Conservation (phyloP, 345 rosid species). For the Syzygium jambos region DNA sequence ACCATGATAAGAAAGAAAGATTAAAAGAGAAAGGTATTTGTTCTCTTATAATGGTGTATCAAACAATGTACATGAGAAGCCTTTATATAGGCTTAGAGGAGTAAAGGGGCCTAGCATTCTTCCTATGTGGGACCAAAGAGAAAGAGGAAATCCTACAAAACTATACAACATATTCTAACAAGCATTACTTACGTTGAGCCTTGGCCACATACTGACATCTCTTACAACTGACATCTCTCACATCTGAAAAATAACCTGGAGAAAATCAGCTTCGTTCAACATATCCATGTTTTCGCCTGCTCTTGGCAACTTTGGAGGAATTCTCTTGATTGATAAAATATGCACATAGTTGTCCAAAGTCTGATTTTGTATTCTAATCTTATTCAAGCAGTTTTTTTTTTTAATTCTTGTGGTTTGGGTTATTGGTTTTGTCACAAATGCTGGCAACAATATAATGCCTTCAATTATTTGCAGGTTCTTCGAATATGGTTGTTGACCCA, state of each 20-base stretch:
- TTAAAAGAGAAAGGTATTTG: too few relatives aligned
- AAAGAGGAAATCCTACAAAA: too few relatives aligned
- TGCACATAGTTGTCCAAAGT: neutral
- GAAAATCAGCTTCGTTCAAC: neutral
- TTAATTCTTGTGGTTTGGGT: neutral
- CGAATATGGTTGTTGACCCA: constrained; percentile 63
- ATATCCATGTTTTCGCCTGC: neutral
- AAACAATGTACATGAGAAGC: too few relatives aligned
- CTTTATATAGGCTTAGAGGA: too few relatives aligned
- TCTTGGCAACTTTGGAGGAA: neutral
- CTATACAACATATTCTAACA: too few relatives aligned
- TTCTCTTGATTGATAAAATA: neutral
- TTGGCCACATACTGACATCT: neutral
- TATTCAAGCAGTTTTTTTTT: neutral
- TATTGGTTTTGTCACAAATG: neutral
- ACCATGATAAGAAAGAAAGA: too few relatives aligned
- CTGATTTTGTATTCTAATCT: neutral
- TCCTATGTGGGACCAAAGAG: too few relatives aligned
- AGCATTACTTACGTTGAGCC: neutral
- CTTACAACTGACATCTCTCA: neutral
- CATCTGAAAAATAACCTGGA: neutral
- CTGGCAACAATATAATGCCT: neutral
- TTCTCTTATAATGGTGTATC: too few relatives aligned
- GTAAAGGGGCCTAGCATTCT: too few relatives aligned
- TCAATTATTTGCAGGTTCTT: constrained; percentile 38